phyloP scores from a whole-genome alignment of 1,284 basidiomycete species.

The Paramarasmius palmivorus region DNA sequence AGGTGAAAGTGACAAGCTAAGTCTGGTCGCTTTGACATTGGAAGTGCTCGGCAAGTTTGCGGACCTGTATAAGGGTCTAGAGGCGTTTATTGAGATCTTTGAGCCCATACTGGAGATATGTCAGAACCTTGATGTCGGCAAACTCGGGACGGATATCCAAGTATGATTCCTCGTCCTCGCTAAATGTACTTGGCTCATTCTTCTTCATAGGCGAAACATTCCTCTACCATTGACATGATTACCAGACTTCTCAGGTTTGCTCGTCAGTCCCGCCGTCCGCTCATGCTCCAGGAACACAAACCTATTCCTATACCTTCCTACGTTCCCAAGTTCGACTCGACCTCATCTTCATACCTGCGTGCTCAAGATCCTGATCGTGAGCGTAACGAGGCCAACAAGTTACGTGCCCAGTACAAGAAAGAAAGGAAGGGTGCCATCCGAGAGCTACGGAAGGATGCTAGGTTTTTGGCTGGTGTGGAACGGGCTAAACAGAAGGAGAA shows the following conservation, averaged over 20 bases:
- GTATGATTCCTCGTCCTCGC: conserved; percentile 39
- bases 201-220: conserved; percentile 48
- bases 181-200: conserved; percentile 17
- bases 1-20: conserved; percentile 66
- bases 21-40: conserved; percentile 64
- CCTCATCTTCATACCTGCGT: conserved; percentile 80
- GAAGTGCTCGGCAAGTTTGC: conserved; percentile 68
- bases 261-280: conserved; percentile 70
- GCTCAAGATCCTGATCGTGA: conserved; percentile 92
- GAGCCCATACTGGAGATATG: conserved; percentile 66
- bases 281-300: conserved; percentile 91
- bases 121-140: conserved; percentile 48
- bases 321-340: conserved; percentile 91
- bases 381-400: conserved; percentile 84
- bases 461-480: conserved; percentile 89
- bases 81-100: conserved; percentile 86
- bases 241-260: conserved; percentile 75
- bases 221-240: conserved; percentile 45
- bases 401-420: conserved; percentile 91
- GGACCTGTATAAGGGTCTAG: conserved; percentile 74
- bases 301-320: conserved; percentile 94
- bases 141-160: conserved; percentile 53
- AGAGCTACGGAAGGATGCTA: conserved; percentile 93
- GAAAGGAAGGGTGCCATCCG: conserved; percentile 97
- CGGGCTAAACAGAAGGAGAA: conserved; percentile 84